Evolutionary conservation across 371 early-diverging fungal species (phyloP), one percentile per base, ranked within the genome.

Genomic region (Mucor saturninus): DNA sequence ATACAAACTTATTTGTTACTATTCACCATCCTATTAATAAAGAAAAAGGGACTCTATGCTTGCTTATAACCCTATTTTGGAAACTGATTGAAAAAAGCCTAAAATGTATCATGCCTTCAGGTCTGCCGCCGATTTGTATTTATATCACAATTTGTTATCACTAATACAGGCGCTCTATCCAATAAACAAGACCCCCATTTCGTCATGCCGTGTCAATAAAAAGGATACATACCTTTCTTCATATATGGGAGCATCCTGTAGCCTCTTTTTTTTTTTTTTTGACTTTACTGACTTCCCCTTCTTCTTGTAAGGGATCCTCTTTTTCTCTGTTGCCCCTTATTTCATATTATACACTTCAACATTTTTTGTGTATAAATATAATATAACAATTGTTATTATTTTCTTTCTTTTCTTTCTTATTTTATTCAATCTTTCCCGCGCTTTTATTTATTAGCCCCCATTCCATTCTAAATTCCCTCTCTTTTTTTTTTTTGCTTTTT

Each of bases 191-290:
- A 46, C 35, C 42, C 59, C 53, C 64, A 59, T 54, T 54, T 59
- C 54, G 55, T 59, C 61, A 66, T 66, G 66, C 61, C 66, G 56
- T 60, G 45, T 56, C 56, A 60, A 42, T 64, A 55, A 54, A 37
- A 31, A 50, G 50, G n/a, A n/a, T 37, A 32, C 37, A 53, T 53
- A 15, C 32, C 50, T 50, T 50, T 50, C 30, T 50, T 50, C 13
- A 50, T 29, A 30, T 50, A 21, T 21, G 21, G 50, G 28, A 30
- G 50, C 30, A 50, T 50, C 50, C 13, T 43, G 35, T 59, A 40
- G 13, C 21, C 35, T 45, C 45, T 45, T 14, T 21, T 21, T 21
- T 45, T 14, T 21, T 21, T 21, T 54, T 62, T 50, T 60, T 43
- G 45, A 55, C 63, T 38, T 52, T 62, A 62, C 51, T 43, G 42